Conservation (phyloP, 1,284 basidiomycete species). For the Neonothopanus nambi region DNA sequence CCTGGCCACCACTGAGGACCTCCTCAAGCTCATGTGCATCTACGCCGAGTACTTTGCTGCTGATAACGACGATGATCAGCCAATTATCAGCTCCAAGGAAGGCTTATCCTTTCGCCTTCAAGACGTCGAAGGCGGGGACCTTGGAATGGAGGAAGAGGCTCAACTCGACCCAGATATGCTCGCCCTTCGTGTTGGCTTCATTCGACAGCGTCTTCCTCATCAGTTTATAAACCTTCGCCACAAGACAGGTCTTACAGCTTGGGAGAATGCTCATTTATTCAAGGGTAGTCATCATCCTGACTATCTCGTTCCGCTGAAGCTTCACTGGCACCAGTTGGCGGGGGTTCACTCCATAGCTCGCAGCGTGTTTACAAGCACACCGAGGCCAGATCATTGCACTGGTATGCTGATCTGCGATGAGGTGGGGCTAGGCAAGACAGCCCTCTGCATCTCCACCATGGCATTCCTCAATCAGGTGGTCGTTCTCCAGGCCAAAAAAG, state of each 20-base stretch:
- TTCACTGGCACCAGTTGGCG: constrained; percentile 31
- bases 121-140: constrained; percentile 20
- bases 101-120: constrained; percentile 17
- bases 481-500: background rate
- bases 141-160: constrained; percentile 27
- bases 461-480: constrained; percentile 6
- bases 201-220: constrained; percentile 16
- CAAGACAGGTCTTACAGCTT: constrained; percentile 18
- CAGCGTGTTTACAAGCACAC: constrained; percentile 18
- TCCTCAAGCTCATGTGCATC: background rate
- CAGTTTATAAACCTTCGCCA: constrained; percentile 24
- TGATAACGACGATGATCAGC: background rate
- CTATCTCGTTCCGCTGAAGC: constrained; percentile 2
- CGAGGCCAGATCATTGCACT: background rate
- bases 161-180: constrained; percentile 8
- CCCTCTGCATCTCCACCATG: background rate
- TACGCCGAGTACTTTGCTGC: constrained; percentile 1
- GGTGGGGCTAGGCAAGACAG: constrained; percentile 11
- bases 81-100: background rate
- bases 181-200: constrained; percentile 21
- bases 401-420: constrained; percentile 23
- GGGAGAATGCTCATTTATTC: constrained; percentile 1
- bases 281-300: background rate
- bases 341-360: constrained; percentile 28
- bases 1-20: background rate